Base-by-base conservation (phyloP, 768 basidiomycete species). In the Psilocybe subaeruginosa region DNA sequence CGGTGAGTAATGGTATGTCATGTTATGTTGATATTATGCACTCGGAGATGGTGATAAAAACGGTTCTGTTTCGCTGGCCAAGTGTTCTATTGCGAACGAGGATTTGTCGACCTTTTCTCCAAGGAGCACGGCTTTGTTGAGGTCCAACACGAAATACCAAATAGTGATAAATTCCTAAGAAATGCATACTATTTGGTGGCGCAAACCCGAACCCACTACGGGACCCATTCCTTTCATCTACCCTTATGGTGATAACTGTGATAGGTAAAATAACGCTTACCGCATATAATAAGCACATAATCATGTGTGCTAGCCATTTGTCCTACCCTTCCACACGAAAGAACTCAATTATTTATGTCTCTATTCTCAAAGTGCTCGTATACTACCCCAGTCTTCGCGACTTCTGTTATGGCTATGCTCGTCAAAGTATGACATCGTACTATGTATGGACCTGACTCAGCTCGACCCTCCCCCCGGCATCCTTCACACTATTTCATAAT, bases 201-300 rank as follows among this genome's bases (percentile, higher is more conserved):
- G 48, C 23, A 48, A 19, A 14, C 12, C 41, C 30, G 50, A 23
- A 29, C n/a, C 33, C 45, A 16, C 30, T 43, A 30, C 35, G 41
- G 59, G 35, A 41, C 17, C 54, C 39, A 35, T 54, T 54, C 19
- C 46, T 31, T 61, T 54, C 60, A 64, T 64, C 60, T 64, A 60
- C 51, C 63, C 60, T 62, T 62, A 62, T 58, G 65, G 62, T 55
- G 60, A 30, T 65, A 60, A 43, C 14, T 43, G 14, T n/a, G 41
- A 43, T 43, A 14, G 11, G 41, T 8, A 43, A 43, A 43, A 43
- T 43, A 43, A 43, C 8, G 11, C 41, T 8, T 43, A 43, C 41
- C 41, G 14, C 41, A 43, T 16, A 43, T 43, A 43, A 43, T 12
- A 43, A 43, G 14, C 41, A 12, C n/a, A 43, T 43, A 43, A 43